phyloP scores from a whole-genome alignment of 2,329 filamentous ascomycete genomes.

The Fusarium continuum region DNA sequence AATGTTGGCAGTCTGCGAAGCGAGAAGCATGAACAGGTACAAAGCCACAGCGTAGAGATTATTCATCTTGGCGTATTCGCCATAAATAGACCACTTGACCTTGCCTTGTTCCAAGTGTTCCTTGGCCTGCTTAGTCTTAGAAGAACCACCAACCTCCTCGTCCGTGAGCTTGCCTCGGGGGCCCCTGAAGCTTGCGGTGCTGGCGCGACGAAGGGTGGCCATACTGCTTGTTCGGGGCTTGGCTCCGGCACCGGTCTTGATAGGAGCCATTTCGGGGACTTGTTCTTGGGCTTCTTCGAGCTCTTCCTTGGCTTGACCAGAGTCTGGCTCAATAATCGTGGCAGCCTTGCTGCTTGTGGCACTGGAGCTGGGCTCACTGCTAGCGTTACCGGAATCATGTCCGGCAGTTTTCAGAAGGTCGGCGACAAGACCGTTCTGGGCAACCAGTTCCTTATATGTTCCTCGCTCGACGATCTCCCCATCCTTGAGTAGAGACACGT shows the following conservation, averaged over 20 bases:
- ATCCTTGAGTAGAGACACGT: slow-evolving; percentile 84
- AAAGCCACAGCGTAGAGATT: slow-evolving; percentile 84
- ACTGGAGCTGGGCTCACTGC: slow-evolving; percentile 56
- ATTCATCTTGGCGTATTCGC: slow-evolving; percentile 93
- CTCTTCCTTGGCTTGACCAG: slow-evolving; percentile 67
- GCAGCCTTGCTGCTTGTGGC: slow-evolving; percentile 62
- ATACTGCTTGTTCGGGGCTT: slow-evolving; percentile 75
- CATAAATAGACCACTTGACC: slow-evolving; percentile 94
- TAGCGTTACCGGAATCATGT: slow-evolving; percentile 59
- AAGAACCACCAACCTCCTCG: slow-evolving; percentile 76
- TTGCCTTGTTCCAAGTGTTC: slow-evolving; percentile 94
- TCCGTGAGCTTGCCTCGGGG: slow-evolving; percentile 85
- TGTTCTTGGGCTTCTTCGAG: slow-evolving; percentile 82
- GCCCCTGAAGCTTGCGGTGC: slow-evolving; percentile 88
- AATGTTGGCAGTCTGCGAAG: slow-evolving; percentile 83
- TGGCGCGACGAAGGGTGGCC: slow-evolving; percentile 86
- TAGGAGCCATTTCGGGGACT: slow-evolving; percentile 78
- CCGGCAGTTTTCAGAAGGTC: slow-evolving; percentile 83
- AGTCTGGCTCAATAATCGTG: slow-evolving; percentile 63
- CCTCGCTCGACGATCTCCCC: slow-evolving; percentile 86
- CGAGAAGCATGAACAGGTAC: slow-evolving; percentile 80
- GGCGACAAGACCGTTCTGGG: slow-evolving; percentile 90
- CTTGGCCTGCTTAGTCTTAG: slow-evolving; percentile 85
- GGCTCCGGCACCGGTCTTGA: slow-evolving; percentile 64
- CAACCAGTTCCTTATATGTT: slow-evolving; percentile 89